phyloP scores from a whole-genome alignment of 495 filamentous ascomycete species.

The Xylaria curta region DNA sequence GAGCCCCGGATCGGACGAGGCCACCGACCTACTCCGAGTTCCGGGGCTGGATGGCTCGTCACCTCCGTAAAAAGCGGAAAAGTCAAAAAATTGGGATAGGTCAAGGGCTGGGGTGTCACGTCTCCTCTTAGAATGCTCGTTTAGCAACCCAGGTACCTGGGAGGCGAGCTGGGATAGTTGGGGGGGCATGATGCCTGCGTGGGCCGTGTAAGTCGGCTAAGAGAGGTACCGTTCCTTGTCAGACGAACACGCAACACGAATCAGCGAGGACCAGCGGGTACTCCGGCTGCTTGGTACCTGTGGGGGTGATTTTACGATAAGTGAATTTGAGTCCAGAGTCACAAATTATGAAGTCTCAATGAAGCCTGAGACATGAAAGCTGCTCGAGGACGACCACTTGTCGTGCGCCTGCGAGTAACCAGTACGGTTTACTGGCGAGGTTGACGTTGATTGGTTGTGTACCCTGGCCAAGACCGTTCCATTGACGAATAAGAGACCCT shows the following conservation, averaged over 20 bases:
- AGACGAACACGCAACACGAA: slow-evolving; percentile 47
- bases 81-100: slow-evolving; percentile 44
- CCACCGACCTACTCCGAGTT: slow-evolving; percentile 43
- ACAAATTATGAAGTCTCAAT: slow-evolving; percentile 46
- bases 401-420: slow-evolving; percentile 43
- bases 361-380: slow-evolving; percentile 45
- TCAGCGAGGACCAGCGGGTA: slow-evolving; percentile 45
- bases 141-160: slow-evolving; percentile 43
- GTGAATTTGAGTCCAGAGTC: slow-evolving; percentile 44
- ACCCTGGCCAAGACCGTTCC: slow-evolving; percentile 24
- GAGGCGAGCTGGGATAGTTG: slow-evolving; percentile 44
- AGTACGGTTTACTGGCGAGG: slow-evolving; percentile 23
- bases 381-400: slow-evolving; percentile 45
- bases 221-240: slow-evolving; percentile 45
- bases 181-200: slow-evolving; percentile 43
- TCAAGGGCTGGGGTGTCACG: slow-evolving; percentile 39
- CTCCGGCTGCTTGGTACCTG: slow-evolving; percentile 42
- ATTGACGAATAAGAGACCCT: slow-evolving; percentile 31
- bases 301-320: slow-evolving; percentile 47
- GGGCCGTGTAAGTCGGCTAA: slow-evolving; percentile 47
- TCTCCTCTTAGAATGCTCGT: slow-evolving; percentile 38
- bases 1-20: slow-evolving; percentile 42
- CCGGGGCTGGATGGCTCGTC: slow-evolving; percentile 39
- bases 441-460: slow-evolving; percentile 25
- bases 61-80: slow-evolving; percentile 39